Conservation (phyloP, 2,329 filamentous ascomycete genomes). For the Nemania sp. region DNA sequence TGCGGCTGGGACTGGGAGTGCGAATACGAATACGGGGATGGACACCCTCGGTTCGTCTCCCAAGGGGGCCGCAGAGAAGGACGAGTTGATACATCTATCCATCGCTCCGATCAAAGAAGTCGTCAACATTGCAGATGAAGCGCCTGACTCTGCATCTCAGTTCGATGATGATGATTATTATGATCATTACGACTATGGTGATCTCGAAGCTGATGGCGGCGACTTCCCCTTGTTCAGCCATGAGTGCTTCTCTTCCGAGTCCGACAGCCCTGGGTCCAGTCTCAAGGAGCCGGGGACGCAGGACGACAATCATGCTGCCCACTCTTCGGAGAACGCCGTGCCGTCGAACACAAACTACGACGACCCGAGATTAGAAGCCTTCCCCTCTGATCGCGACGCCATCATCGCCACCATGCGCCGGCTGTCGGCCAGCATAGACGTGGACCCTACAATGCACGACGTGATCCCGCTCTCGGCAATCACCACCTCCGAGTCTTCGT, state of each 20-base stretch:
- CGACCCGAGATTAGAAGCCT: constrained; percentile 38
- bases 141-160: constrained; percentile 47
- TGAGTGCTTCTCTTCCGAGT: constrained; percentile 32
- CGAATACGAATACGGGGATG: constrained; percentile 33
- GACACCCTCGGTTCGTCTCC: constrained; percentile 37
- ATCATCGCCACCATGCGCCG: constrained; percentile 41
- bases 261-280: constrained; percentile 13
- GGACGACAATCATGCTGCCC: not conserved
- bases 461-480: constrained; percentile 28
- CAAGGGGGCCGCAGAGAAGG: constrained; percentile 41
- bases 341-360: constrained; percentile 33
- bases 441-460: constrained; percentile 35
- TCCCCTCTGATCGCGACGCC: constrained; percentile 39
- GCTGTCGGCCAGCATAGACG: constrained; percentile 37
- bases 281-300: not conserved
- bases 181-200: constrained; percentile 33
- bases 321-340: not conserved
- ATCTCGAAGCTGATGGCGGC: constrained; percentile 18
- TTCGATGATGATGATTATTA: constrained; percentile 41
- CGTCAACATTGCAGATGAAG: constrained; percentile 50
- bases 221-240: constrained; percentile 36
- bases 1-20: constrained; percentile 38
- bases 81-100: constrained; percentile 43
- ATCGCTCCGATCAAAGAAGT: constrained; percentile 48
- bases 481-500: constrained; percentile 3